phyloP scores from a whole-genome alignment of 2,329 filamentous ascomycete species.

The Aspergillus transmontanensis region DNA sequence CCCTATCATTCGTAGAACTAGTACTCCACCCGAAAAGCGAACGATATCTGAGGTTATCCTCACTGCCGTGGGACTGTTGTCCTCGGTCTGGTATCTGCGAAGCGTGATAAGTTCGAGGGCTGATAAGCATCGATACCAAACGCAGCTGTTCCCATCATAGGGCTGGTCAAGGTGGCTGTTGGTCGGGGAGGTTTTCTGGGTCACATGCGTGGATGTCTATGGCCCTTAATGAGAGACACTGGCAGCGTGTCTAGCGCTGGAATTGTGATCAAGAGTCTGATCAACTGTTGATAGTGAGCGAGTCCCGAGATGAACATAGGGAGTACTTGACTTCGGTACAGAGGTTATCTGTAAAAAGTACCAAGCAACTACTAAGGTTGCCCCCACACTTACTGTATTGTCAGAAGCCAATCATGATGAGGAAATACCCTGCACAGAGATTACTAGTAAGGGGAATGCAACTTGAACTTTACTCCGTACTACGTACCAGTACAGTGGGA shows the following conservation, averaged over 20 bases:
- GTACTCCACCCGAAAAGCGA: conserved; percentile 40
- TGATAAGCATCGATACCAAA: conserved; percentile 44
- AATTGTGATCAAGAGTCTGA: background rate
- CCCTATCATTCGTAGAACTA: conserved; percentile 22
- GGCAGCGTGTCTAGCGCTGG: background rate
- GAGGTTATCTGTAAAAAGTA: background rate
- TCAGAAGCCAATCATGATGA: background rate
- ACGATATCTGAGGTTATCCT: conserved; percentile 30
- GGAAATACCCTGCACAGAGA: background rate
- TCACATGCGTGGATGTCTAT: background rate
- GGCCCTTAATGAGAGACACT: background rate
- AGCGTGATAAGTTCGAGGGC: conserved; percentile 44
- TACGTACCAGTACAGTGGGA: too few species aligned
- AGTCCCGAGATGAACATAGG: background rate
- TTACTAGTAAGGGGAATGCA: too few species aligned
- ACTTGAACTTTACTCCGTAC: too few species aligned
- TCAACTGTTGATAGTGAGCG: background rate
- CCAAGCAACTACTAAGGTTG: background rate
- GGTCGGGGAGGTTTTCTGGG: background rate
- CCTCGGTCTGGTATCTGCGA: conserved; percentile 41
- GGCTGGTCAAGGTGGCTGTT: background rate
- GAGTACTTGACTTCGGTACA: background rate
- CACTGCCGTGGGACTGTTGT: conserved; percentile 21
- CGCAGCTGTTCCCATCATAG: conserved; percentile 25
- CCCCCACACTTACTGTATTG: background rate